Evolutionary conservation across 345 rosid species (phyloP).

Genomic region (Camelina laxa): DNA sequence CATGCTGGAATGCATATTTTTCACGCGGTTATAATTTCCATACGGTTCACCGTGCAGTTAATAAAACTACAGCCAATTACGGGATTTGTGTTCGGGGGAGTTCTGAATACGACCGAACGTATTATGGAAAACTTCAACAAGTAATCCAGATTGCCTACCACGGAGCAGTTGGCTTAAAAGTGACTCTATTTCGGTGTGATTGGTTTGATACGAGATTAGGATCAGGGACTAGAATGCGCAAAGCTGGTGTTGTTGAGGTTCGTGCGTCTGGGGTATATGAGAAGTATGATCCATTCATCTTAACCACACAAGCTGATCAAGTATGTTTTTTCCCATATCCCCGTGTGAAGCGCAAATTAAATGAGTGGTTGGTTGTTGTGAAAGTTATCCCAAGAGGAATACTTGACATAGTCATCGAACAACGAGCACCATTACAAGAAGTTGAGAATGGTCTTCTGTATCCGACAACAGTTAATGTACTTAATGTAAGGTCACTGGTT

Average conservation of each 20-base stretch:
- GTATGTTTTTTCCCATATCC: not conserved
- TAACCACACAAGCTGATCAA: not conserved
- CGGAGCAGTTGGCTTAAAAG: not conserved
- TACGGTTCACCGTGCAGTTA: not conserved
- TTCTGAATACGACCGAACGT: not conserved
- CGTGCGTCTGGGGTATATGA: not conserved
- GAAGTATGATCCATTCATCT: not conserved
- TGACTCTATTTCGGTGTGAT: not conserved
- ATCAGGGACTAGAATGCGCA: not conserved
- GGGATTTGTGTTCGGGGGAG: not conserved
- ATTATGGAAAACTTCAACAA: not conserved
- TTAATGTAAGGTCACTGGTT: not conserved
- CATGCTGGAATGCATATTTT: not conserved
- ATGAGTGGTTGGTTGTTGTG: not conserved
- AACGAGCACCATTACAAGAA: not conserved
- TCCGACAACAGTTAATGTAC: too few relatives aligned
- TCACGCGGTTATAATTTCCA: not conserved
- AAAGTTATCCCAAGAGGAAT: not conserved
- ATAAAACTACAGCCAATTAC: not conserved
- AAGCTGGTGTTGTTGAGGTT: not conserved
- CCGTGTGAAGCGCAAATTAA: not conserved
- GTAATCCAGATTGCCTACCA: not conserved
- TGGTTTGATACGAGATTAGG: not conserved
- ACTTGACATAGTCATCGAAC: not conserved
- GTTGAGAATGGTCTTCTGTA: not conserved